Conservation (phyloP, 169 alveolate genomes). For the Plasmodium chabaudi region DNA sequence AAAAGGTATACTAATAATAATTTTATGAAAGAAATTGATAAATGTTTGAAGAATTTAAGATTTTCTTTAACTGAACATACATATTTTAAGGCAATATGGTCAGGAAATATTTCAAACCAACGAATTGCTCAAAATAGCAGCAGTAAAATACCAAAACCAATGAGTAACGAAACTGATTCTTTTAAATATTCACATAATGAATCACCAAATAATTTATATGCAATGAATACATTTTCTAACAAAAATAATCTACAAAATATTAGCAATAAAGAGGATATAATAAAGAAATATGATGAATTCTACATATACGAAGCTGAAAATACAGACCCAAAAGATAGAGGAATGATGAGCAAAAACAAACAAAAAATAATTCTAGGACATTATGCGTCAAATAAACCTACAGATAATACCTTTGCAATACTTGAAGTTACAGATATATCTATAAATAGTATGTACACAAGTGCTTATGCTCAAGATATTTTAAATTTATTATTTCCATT, state of each 20-base stretch:
- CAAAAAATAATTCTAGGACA: slow-evolving; percentile 70
- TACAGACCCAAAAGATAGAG: slow-evolving; percentile 74
- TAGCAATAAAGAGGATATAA: neutral
- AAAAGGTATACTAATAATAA: slow-evolving; percentile 13
- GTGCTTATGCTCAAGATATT: slow-evolving; percentile 69
- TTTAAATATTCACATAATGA: slow-evolving; percentile 10
- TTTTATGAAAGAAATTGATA: slow-evolving; percentile 28
- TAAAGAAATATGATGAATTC: slow-evolving; percentile 24
- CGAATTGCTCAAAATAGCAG: slow-evolving; percentile 24
- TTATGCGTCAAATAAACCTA: slow-evolving; percentile 60
- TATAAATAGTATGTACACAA: slow-evolving; percentile 74
- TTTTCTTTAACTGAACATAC: slow-evolving; percentile 60
- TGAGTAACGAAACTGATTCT: slow-evolving; percentile 9
- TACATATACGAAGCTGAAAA: slow-evolving; percentile 75
- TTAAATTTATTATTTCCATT: slow-evolving; percentile 53
- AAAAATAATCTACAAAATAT: neutral
- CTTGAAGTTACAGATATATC: slow-evolving; percentile 72
- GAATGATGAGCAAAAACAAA: slow-evolving; percentile 78
- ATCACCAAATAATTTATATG: slow-evolving; percentile 18
- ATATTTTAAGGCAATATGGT: slow-evolving; percentile 70
- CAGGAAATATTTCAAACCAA: slow-evolving; percentile 65
- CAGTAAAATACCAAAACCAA: neutral
- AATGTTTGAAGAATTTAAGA: slow-evolving; percentile 45
- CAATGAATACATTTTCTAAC: slow-evolving; percentile 11
- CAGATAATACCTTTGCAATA: slow-evolving; percentile 45